Percentiles rank a stretch among this genome's conserved stretches.
phyloP scores from a whole-genome alignment of 1,139 yeast genomes.

The Starmera stellimalicola region DNA sequence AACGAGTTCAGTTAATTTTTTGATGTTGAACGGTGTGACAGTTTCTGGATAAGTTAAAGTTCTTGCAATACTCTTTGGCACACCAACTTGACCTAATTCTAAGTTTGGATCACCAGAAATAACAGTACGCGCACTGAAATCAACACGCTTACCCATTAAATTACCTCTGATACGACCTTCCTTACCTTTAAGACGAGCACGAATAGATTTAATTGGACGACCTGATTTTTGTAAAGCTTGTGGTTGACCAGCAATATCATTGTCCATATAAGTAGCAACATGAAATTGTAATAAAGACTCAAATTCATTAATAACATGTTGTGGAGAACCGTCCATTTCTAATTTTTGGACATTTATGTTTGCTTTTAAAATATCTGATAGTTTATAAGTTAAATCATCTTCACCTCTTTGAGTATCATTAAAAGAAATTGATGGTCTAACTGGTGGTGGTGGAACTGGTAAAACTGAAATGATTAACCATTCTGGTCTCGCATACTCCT shows the following conservation, averaged over 20 bases:
- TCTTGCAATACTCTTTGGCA: constrained; percentile 92
- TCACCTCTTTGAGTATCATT: constrained; percentile 99
- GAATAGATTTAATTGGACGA: constrained; percentile 94
- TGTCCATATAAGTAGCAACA: constrained; percentile 99
- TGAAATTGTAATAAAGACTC: constrained; percentile 94
- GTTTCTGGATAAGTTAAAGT: constrained; percentile 95
- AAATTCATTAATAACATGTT: constrained; percentile 93
- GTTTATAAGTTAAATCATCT: constrained; percentile 95
- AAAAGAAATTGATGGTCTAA: constrained; percentile 95
- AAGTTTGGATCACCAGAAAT: constrained; percentile 98
- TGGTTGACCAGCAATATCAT: constrained; percentile 99
- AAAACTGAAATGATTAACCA: constrained; percentile 96
- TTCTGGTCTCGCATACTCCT: constrained; percentile 96
- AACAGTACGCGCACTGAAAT: constrained; percentile 97
- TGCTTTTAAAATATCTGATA: constrained; percentile 95
- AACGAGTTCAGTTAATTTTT: constrained; percentile 82
- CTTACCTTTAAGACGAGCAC: constrained; percentile 98
- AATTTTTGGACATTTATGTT: constrained; percentile 91
- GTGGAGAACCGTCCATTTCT: constrained; percentile 98
- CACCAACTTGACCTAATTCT: constrained; percentile 97
- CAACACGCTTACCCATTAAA: constrained; percentile 99
- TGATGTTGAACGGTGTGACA: constrained; percentile 95
- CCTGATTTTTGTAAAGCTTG: constrained; percentile 98
- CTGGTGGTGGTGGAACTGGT: constrained; percentile 99
- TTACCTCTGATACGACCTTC: constrained; percentile 99